These are phyloP conservation scores for Silene noctiflora DNA, from an alignment of 179 eudicot species.

Conservation along the genomic window DNA sequence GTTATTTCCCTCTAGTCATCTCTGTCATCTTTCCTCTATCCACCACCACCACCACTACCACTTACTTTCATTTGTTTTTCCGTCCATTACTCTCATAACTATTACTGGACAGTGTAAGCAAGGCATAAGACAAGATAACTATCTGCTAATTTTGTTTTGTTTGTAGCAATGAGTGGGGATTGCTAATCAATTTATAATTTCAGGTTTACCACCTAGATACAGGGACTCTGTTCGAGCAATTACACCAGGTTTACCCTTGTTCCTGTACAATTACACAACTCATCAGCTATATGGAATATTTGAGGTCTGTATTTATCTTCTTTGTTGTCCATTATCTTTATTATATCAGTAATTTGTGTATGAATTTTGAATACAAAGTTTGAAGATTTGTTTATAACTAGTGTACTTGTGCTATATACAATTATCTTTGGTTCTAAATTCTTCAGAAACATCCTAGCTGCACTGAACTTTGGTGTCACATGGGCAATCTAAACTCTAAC, in stretches of 20 bases:
- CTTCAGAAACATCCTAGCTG: slow-evolving; percentile 1
- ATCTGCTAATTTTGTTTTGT: not conserved
- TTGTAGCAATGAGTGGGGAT: slow-evolving; percentile 2
- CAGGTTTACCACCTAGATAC: slow-evolving; percentile 95
- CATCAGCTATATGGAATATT: slow-evolving; percentile 95
- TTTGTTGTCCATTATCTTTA: slow-evolving; percentile 1
- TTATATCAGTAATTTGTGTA: not conserved
- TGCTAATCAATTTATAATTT: slow-evolving; percentile 17
- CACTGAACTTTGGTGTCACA: not conserved
- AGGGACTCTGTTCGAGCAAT: slow-evolving; percentile 94
- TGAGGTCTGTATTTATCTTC: slow-evolving; percentile 57
- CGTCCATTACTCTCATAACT: not conserved
- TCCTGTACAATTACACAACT: slow-evolving; percentile 92
- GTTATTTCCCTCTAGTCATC: too few relatives aligned
- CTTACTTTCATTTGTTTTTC: too few relatives aligned
- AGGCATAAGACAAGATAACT: not conserved
- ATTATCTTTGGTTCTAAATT: not conserved
- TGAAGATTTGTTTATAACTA: not conserved
- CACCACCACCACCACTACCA: too few relatives aligned
- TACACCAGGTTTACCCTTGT: slow-evolving; percentile 92
- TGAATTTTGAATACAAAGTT: not conserved
- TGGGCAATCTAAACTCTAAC: not conserved
- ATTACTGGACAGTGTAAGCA: not conserved
- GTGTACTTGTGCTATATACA: not conserved
- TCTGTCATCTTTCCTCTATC: too few relatives aligned